phyloP scores from a whole-genome alignment of 2,329 filamentous ascomycete genomes.

The Daldinia eschscholtzii region DNA sequence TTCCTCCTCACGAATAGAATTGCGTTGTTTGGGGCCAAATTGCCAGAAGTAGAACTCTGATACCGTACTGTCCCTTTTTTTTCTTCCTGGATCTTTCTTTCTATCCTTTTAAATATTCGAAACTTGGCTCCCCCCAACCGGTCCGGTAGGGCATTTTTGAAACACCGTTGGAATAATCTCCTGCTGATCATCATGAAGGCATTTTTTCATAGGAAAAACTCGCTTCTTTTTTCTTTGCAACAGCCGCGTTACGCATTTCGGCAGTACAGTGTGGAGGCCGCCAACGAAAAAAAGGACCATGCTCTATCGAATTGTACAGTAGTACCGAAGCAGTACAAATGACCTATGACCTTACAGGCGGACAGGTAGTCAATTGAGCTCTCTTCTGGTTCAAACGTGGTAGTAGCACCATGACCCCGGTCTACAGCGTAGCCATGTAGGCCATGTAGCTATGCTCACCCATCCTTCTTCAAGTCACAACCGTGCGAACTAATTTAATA shows the following conservation, averaged over 20 bases:
- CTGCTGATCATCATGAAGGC: constrained; percentile 22
- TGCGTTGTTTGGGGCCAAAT: constrained; percentile 28
- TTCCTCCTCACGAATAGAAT: constrained; percentile 35
- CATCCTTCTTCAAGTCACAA: constrained; percentile 21
- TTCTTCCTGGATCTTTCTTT: background rate
- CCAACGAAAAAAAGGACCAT: constrained; percentile 21
- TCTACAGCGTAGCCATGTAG: constrained; percentile 29
- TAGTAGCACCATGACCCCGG: constrained; percentile 34
- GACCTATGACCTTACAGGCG: constrained; percentile 9
- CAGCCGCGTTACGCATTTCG: background rate
- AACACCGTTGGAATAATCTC: constrained; percentile 27
- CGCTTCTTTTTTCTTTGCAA: background rate
- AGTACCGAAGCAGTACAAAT: constrained; percentile 31
- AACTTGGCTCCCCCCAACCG: constrained; percentile 25
- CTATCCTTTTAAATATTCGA: constrained; percentile 15
- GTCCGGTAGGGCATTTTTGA: constrained; percentile 31
- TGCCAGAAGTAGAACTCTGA: constrained; percentile 37
- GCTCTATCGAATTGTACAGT: constrained; percentile 18
- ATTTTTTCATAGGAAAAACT: constrained; percentile 2
- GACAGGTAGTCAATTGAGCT: constrained; percentile 29
- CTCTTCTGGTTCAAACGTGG: constrained; percentile 23
- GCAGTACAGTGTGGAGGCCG: constrained; percentile 41
- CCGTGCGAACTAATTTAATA: constrained; percentile 41
- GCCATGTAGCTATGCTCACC: constrained; percentile 19
- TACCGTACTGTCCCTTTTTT: constrained; percentile 12